Conservation (phyloP, 1,139 yeast species). For the Suhomyces choctaworum region DNA sequence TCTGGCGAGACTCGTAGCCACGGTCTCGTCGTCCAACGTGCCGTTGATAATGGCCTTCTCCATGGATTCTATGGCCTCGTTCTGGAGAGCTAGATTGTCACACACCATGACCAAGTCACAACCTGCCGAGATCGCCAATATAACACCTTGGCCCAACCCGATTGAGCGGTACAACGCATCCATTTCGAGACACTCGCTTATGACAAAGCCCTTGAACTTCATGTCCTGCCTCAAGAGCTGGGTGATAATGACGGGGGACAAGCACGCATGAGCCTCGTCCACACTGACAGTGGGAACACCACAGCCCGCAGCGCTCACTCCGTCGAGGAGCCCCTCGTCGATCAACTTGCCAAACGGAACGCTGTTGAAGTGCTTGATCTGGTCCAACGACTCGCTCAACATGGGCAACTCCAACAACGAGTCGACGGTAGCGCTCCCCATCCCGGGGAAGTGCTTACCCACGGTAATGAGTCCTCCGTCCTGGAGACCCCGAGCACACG, state of each 20-base stretch:
- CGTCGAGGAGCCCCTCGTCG: constrained; percentile 51
- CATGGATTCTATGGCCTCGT: constrained; percentile 59
- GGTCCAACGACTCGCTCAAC: constrained; percentile 58
- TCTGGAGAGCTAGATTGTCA: constrained; percentile 55
- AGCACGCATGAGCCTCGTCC: constrained; percentile 64
- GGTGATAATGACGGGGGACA: constrained; percentile 57
- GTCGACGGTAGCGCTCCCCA: constrained; percentile 63
- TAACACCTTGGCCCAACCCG: constrained; percentile 68
- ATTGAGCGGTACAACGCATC: constrained; percentile 63
- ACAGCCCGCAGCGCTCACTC: constrained; percentile 65
- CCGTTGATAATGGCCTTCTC: constrained; percentile 56
- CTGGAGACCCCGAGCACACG: constrained; percentile 55
- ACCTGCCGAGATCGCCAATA: constrained; percentile 61
- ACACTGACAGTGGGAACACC: constrained; percentile 66
- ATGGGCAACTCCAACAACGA: constrained; percentile 58
- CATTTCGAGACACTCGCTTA: constrained; percentile 66
- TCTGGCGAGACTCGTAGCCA: constrained; percentile 44
- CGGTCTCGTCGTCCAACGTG: constrained; percentile 49
- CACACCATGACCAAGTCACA: constrained; percentile 69
- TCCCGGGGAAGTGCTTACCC: constrained; percentile 70
- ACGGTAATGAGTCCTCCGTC: constrained; percentile 59
- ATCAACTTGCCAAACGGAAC: constrained; percentile 56
- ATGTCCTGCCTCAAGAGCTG: constrained; percentile 54
- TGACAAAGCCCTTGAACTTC: constrained; percentile 59
- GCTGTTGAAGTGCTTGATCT: constrained; percentile 51